phyloP scores from a whole-genome alignment of 2,329 filamentous ascomycete genomes.

The Colletotrichum endophyticum region DNA sequence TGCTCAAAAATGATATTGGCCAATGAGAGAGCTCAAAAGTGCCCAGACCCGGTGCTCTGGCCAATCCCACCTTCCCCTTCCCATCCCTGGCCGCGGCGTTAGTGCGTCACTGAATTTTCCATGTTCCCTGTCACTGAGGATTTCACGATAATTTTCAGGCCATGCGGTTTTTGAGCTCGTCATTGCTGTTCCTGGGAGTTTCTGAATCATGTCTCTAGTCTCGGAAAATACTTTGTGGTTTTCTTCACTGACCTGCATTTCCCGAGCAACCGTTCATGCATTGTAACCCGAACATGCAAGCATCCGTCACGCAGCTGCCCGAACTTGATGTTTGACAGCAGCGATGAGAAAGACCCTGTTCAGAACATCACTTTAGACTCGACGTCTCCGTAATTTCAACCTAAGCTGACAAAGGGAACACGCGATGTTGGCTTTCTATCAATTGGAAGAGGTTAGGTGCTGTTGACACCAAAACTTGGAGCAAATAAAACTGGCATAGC shows the following conservation, averaged over 20 bases:
- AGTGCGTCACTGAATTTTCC: constrained; percentile 4
- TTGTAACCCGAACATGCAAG: not conserved
- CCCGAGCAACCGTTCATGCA: not conserved
- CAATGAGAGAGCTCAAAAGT: not conserved
- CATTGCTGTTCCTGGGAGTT: not conserved
- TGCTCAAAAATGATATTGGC: accelerated
- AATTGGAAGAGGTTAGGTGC: accelerated
- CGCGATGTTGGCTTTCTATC: too few species aligned
- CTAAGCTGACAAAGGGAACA: too few species aligned
- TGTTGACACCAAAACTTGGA: accelerated
- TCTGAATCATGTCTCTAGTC: not conserved
- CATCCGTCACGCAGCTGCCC: not conserved
- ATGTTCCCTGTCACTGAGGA: not conserved
- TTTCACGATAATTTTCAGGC: constrained; percentile 13
- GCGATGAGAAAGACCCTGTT: not conserved
- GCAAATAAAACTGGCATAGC: too few species aligned
- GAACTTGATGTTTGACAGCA: not conserved
- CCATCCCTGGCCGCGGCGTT: not conserved
- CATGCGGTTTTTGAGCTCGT: too few species aligned
- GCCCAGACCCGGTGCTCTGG: not conserved
- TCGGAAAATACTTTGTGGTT: not conserved
- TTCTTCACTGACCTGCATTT: not conserved
- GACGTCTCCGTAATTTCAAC: too few species aligned
- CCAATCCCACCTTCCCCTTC: not conserved
- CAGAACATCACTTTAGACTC: too few species aligned